A percentile compares a stretch with the other conserved stretches of the same genome.
Conservation (phyloP, 768 basidiomycete species). For the Suillus bovinus region DNA sequence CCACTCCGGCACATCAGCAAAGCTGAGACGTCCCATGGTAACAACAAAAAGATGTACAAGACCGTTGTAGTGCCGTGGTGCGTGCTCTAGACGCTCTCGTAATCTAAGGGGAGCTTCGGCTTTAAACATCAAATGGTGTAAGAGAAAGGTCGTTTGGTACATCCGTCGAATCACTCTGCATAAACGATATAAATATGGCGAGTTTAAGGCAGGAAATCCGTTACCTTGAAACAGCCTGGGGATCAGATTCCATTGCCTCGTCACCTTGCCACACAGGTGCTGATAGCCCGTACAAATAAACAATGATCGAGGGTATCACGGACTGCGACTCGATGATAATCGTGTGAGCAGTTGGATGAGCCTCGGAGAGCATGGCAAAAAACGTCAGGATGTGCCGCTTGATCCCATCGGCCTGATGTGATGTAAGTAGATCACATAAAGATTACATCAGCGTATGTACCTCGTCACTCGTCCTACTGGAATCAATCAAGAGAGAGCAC, state of each 20-base stretch:
- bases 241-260: conserved; percentile 39
- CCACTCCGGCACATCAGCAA: conserved; percentile 66
- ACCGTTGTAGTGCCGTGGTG: conserved; percentile 59
- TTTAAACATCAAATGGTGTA: conserved; percentile 63
- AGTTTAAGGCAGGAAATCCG: neutral
- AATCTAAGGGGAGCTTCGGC: conserved; percentile 50
- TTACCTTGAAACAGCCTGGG: conserved; percentile 32
- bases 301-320: conserved; percentile 65
- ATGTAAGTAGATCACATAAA: neutral
- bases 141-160: conserved; percentile 54
- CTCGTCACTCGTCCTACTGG: conserved; percentile 38
- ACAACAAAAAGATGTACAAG: conserved; percentile 71
- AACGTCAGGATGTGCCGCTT: conserved; percentile 40
- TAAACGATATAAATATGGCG: conserved; percentile 10
- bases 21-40: conserved; percentile 75
- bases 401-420: conserved; percentile 36
- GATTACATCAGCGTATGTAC: conserved; percentile 31
- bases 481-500: conserved; percentile 50
- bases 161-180: conserved; percentile 51
- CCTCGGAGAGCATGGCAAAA: conserved; percentile 40
- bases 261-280: conserved; percentile 70
- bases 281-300: conserved; percentile 52
- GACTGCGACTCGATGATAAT: conserved; percentile 48
- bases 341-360: conserved; percentile 39
- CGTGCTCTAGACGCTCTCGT: conserved; percentile 56